Percentiles rank a stretch among this genome's conserved stretches.
These are phyloP conservation scores for Heritiera littoralis DNA, from an alignment of 345 rosid genomes.

Conservation along the genomic window DNA sequence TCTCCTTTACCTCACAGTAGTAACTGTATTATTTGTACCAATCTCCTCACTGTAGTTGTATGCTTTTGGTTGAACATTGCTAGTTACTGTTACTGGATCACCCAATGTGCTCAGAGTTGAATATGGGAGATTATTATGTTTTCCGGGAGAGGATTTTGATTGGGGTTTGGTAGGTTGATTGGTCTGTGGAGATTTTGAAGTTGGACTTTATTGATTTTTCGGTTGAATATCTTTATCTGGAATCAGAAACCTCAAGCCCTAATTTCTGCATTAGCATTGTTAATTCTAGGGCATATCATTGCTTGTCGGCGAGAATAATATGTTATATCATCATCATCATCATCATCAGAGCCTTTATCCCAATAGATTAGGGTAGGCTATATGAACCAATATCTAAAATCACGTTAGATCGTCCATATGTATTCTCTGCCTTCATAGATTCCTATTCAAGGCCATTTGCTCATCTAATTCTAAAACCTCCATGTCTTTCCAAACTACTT, in stretches of 20 bases:
- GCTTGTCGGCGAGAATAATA: neutral
- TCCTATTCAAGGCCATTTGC: no score
- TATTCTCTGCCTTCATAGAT: no score
- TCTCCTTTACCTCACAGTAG: neutral
- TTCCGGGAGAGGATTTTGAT: neutral
- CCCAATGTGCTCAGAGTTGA: neutral
- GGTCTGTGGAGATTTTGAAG: neutral
- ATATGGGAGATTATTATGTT: neutral
- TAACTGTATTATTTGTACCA: neutral
- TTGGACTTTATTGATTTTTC: neutral
- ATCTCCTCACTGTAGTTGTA: neutral
- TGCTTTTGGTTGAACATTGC: slow-evolving; percentile 10
- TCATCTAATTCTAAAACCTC: no score
- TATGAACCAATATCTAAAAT: no score
- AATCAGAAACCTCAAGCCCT: neutral
- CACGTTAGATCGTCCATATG: no score
- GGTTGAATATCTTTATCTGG: neutral
- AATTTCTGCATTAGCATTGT: neutral
- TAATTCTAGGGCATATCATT: neutral
- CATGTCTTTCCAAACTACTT: no score
- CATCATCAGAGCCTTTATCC: no score
- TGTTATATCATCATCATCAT: neutral
- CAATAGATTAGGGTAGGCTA: no score
- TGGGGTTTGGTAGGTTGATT: neutral
- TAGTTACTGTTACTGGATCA: neutral